phyloP scores from a whole-genome alignment of 169 alveolate species.

The Plasmodium ovale region DNA sequence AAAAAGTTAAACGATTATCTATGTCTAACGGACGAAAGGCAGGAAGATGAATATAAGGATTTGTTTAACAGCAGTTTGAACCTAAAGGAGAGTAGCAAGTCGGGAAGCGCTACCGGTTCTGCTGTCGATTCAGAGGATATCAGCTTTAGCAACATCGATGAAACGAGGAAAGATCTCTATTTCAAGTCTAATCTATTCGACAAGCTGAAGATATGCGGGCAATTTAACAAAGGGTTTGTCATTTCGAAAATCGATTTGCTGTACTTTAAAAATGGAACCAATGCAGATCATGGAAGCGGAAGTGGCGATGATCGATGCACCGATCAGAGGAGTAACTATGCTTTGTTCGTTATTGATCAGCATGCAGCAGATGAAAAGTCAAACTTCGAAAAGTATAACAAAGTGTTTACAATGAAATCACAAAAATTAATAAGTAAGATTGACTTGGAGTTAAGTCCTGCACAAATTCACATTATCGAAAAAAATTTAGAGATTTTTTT shows the following conservation, averaged over 20 bases:
- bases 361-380: constrained; percentile 99
- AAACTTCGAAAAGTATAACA: constrained; percentile 90
- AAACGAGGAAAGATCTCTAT: constrained; percentile 43
- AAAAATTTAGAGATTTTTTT: constrained; percentile 85
- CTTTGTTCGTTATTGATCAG: constrained; percentile 96
- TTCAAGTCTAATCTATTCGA: constrained; percentile 83
- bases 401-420: constrained; percentile 86
- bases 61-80: constrained; percentile 30
- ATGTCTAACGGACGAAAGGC: constrained; percentile 50
- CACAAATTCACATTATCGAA: constrained; percentile 82
- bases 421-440: constrained; percentile 94
- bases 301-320: constrained; percentile 1
- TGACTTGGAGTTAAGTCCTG: constrained; percentile 91
- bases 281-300: background rate
- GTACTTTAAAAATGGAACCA: background rate
- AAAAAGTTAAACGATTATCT: constrained; percentile 24
- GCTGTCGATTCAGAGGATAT: constrained; percentile 23
- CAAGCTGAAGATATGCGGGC: constrained; percentile 87
- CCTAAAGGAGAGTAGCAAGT: constrained; percentile 2
- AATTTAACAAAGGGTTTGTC: constrained; percentile 98
- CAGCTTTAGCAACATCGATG: constrained; percentile 52
- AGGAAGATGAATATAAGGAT: constrained; percentile 29
- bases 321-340: constrained; percentile 72
- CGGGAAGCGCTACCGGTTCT: background rate
- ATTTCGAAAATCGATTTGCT: constrained; percentile 85